Base-by-base conservation (phyloP, 192 early-diverging fungal species). In the Backusella tuberculispora region DNA sequence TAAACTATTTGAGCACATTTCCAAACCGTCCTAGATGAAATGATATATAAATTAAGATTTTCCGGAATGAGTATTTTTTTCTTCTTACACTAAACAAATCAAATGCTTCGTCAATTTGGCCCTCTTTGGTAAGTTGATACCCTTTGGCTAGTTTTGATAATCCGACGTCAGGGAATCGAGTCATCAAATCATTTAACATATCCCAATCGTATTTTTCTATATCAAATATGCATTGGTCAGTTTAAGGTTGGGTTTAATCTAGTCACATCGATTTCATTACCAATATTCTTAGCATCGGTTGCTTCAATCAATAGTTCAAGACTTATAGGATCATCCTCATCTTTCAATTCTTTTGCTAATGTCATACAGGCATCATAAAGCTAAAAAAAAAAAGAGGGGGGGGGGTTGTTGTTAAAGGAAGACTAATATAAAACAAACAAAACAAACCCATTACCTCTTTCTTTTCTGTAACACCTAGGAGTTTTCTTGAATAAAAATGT, bases 281-380 rank as follows among this genome's bases (percentile, higher is more conserved):
- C 81, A 37, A 78, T 69, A 65, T 50, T 72, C 17, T 46, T 48
- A 5, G 77, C 80, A 68, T 89, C 76, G 0, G 75, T 80, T 41
- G 78, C 78, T 65, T 87, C 87, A 46, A 89, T 80, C 5, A 86
- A 24, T 2, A 86, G 67, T 72, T 89, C 85, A 67, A 82, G 85
- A 17, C 86, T 81, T 14, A 84, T 26, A 17, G 81, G 72, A 14
- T 78, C 72, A 56, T 74, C 29, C 12, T 42, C 63, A 63, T 76
- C 37, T 13, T 84, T 73, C 66, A 88, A 73, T 7, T 69, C 44
- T 19, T 75, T 63, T 14, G 84, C 82, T 45, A 85, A 50, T 10
- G 69, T 42, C 37, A 73, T 60, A 3, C 83, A 76, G 41, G 83
- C 85, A 29, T 85, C 78, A 9, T 78, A 74, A 5, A 83, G 29